phyloP scores from a whole-genome alignment of 129 eudicot species.

The Glebionis coronaria region DNA sequence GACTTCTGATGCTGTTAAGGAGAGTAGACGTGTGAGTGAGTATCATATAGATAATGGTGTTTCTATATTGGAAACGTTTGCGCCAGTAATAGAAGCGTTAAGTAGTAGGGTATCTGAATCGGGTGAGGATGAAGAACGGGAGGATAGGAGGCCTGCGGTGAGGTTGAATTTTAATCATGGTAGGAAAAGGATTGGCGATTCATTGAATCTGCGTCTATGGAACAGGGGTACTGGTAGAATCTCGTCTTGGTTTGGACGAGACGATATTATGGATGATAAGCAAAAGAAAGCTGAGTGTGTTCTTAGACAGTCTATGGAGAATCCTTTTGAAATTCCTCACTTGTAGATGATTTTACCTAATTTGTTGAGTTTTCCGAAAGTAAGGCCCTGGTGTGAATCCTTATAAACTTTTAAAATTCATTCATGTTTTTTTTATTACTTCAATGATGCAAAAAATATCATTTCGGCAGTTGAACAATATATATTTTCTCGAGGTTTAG shows the following conservation, averaged over 20 bases:
- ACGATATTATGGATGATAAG: slow-evolving; percentile 88
- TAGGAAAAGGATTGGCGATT: slow-evolving; percentile 66
- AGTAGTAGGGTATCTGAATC: slow-evolving; percentile 51
- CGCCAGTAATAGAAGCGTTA: slow-evolving; percentile 82
- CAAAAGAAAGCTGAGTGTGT: slow-evolving; percentile 86
- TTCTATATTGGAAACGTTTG: slow-evolving; percentile 67
- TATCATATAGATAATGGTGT: slow-evolving; percentile 35
- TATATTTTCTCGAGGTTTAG: slow-evolving; percentile 15
- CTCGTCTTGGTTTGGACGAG: slow-evolving; percentile 61
- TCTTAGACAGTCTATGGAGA: slow-evolving; percentile 78
- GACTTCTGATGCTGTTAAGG: slow-evolving; percentile 32
- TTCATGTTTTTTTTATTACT: slow-evolving; percentile 34
- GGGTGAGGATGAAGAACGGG: slow-evolving; percentile 45
- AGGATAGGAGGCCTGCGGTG: slow-evolving; percentile 57
- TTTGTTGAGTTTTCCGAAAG: slow-evolving; percentile 30
- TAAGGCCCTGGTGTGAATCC: slow-evolving; percentile 35
- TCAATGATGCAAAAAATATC: slow-evolving; percentile 30
- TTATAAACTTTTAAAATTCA: slow-evolving; percentile 36
- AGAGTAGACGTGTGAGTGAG: slow-evolving; percentile 30
- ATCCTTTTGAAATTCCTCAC: slow-evolving; percentile 70
- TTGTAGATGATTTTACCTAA: slow-evolving; percentile 59
- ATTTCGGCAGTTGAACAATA: slow-evolving; percentile 32
- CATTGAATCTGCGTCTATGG: slow-evolving; percentile 69
- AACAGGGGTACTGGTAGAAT: slow-evolving; percentile 51
- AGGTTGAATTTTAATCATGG: slow-evolving; percentile 67